Base-by-base conservation (phyloP, 1,284 basidiomycete genomes). In the Fomitopsis schrenkii region DNA sequence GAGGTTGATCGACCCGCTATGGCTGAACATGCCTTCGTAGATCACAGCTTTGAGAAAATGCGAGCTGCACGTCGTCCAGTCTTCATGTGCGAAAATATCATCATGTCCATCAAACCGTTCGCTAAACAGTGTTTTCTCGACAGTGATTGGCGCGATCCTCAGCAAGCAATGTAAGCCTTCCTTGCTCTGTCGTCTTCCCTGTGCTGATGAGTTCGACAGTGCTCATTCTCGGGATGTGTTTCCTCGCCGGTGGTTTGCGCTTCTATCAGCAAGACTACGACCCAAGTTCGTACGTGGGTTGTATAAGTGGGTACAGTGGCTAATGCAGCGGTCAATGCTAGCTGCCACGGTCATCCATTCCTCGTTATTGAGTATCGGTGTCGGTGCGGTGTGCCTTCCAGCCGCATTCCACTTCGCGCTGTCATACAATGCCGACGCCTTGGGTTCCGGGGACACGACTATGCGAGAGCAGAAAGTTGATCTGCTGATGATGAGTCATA, bases 401-500 rank as follows among this genome's bases (percentile, higher is more conserved):
- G 89, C 85, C 2, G 89, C 84, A 0, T 92, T 88, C 70, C 87
- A 91, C 69, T 88, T 90, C 63, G 77, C 85, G 2, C 72, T 90
- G 28, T 81, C 81, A 22, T 67, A 70, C 59, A 64, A 59, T 17
- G 61, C 42, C 28, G 68, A 62, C 54, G 77, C 66, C 38, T 58
- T 63, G 70, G 55, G 60, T 17, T 71, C 66, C 66, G 44, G 73
- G 45, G 52, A 60, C 19, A 69, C 60, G 63, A 66, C 64, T 8
- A 58, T 69, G 45, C 66, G 65, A 70, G 45, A 76, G 72, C 64
- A 78, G 63, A 79, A 75, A 57, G 12, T 62, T 45, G 79, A 88
- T 64, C 89, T 97, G 62, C 72, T 96, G 44, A 80, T 79, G 41
- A 95, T 96, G 90, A 93, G 90, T 67, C 91, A 92, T 67, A 93